Conservation (phyloP, 495 filamentous ascomycete species). For the Terfezia boudieri region DNA sequence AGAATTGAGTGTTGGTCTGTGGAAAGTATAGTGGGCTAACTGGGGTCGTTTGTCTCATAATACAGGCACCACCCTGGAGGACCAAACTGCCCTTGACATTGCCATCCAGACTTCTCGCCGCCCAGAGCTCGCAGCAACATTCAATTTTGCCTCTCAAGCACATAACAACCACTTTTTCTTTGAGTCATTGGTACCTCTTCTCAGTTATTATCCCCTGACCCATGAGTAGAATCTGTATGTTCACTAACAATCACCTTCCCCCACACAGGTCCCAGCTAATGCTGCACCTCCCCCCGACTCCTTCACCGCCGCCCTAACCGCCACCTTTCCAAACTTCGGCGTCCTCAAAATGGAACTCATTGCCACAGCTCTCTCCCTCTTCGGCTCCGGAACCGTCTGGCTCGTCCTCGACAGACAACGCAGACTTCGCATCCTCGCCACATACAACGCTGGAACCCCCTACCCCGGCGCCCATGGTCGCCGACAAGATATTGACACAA, state of each 20-base stretch:
- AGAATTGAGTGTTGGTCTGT: background rate
- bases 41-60: background rate
- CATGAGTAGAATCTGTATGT: background rate
- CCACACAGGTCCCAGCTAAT: slow-evolving; percentile 2
- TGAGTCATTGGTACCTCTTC: slow-evolving; percentile 31
- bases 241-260: background rate
- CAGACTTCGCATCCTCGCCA: slow-evolving; percentile 53
- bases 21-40: background rate
- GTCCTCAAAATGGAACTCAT: slow-evolving; percentile 60
- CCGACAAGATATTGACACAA: slow-evolving; percentile 67
- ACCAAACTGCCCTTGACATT: slow-evolving; percentile 38
- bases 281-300: slow-evolving; percentile 2
- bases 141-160: slow-evolving; percentile 92
- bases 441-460: slow-evolving; percentile 79
- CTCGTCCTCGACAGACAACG: slow-evolving; percentile 35
- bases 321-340: slow-evolving; percentile 57
- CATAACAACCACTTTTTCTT: slow-evolving; percentile 98
- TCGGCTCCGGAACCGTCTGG: slow-evolving; percentile 94
- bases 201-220: background rate
- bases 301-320: slow-evolving; percentile 1
- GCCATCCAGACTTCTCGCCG: slow-evolving; percentile 56
- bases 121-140: slow-evolving; percentile 48
- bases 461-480: slow-evolving; percentile 65
- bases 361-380: slow-evolving; percentile 69
- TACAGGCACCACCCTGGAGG: slow-evolving; percentile 35